Conservation (phyloP, 2,329 filamentous ascomycete genomes). For the Claviceps humidiphila region DNA sequence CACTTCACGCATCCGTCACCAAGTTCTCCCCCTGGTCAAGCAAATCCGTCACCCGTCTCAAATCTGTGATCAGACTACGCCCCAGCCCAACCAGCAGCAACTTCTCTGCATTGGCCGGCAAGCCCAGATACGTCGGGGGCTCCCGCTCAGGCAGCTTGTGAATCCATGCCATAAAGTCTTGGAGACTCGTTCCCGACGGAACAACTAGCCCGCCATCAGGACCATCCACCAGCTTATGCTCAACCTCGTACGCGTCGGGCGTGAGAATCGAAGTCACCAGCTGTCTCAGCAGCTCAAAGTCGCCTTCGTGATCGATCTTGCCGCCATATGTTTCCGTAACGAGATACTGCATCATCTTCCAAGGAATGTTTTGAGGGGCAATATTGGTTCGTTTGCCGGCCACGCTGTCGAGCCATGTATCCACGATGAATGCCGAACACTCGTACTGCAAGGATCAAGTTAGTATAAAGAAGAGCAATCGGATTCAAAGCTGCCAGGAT, state of each 20-base stretch:
- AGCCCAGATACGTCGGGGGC: slow-evolving; percentile 84
- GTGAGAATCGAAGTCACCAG: slow-evolving; percentile 73
- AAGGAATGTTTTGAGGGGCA: slow-evolving; percentile 84
- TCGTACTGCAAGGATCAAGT: slow-evolving; percentile 56
- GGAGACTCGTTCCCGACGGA: slow-evolving; percentile 67
- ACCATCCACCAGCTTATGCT: slow-evolving; percentile 74
- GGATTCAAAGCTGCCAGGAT: too few relatives aligned
- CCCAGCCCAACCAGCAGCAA: slow-evolving; percentile 80
- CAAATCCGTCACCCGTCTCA: slow-evolving; percentile 74
- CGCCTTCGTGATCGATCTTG: slow-evolving; percentile 85
- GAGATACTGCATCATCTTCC: slow-evolving; percentile 86
- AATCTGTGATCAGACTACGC: slow-evolving; percentile 66
- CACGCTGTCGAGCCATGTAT: slow-evolving; percentile 79
- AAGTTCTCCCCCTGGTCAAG: slow-evolving; percentile 90
- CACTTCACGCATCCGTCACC: slow-evolving; percentile 45
- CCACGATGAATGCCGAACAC: slow-evolving; percentile 90
- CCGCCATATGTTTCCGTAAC: slow-evolving; percentile 93
- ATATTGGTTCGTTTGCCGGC: slow-evolving; percentile 83
- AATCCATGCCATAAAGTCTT: slow-evolving; percentile 85
- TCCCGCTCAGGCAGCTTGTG: slow-evolving; percentile 86
- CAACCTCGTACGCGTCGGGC: slow-evolving; percentile 79
- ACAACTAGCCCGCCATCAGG: slow-evolving; percentile 53
- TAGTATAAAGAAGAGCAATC: not conserved
- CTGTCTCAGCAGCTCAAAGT: slow-evolving; percentile 59
- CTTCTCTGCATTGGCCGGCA: slow-evolving; percentile 95